Percentiles rank a stretch among this genome's conserved stretches.
phyloP scores from a whole-genome alignment of 2,329 filamentous ascomycete species.

The Emmonsiellopsis sp. region DNA sequence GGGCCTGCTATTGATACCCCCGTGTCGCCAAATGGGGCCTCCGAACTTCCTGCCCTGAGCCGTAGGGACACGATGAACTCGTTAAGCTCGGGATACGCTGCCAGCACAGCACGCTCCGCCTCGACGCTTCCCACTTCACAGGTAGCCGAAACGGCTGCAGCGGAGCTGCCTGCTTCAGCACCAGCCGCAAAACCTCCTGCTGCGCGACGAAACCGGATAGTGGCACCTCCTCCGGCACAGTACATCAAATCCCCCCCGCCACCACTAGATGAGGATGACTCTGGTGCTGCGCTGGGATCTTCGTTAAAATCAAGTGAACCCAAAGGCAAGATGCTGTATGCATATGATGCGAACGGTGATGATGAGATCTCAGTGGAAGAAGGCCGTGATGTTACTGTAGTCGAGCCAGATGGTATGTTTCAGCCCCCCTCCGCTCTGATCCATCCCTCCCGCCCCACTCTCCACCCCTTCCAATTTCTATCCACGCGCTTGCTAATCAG shows the following conservation, averaged over 20 bases:
- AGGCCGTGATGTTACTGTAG: slow-evolving; percentile 64
- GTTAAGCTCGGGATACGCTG: slow-evolving; percentile 77
- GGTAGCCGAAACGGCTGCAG: slow-evolving; percentile 43
- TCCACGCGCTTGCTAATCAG: neutral
- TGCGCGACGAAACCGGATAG: slow-evolving; percentile 55
- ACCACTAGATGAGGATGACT: slow-evolving; percentile 28
- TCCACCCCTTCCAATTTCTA: neutral
- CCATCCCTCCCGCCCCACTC: neutral
- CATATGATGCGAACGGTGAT: slow-evolving; percentile 69
- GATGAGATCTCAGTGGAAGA: slow-evolving; percentile 76
- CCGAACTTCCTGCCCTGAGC: slow-evolving; percentile 60
- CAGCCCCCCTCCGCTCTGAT: neutral
- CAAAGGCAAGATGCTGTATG: slow-evolving; percentile 80
- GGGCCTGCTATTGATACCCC: slow-evolving; percentile 20
- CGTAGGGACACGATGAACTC: slow-evolving; percentile 86
- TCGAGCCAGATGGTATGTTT: slow-evolving; percentile 82
- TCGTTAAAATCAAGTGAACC: slow-evolving; percentile 40
- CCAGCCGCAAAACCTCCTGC: slow-evolving; percentile 24
- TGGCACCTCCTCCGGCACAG: slow-evolving; percentile 76
- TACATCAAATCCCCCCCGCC: slow-evolving; percentile 62
- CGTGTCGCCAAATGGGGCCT: slow-evolving; percentile 26
- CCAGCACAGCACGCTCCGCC: slow-evolving; percentile 67
- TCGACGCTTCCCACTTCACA: slow-evolving; percentile 47
- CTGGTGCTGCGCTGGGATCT: slow-evolving; percentile 34
- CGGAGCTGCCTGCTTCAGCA: slow-evolving; percentile 32